These are phyloP conservation scores for Ocimum tenuiflorum DNA, from an alignment of 257 asterid species.

Conservation along the genomic window DNA sequence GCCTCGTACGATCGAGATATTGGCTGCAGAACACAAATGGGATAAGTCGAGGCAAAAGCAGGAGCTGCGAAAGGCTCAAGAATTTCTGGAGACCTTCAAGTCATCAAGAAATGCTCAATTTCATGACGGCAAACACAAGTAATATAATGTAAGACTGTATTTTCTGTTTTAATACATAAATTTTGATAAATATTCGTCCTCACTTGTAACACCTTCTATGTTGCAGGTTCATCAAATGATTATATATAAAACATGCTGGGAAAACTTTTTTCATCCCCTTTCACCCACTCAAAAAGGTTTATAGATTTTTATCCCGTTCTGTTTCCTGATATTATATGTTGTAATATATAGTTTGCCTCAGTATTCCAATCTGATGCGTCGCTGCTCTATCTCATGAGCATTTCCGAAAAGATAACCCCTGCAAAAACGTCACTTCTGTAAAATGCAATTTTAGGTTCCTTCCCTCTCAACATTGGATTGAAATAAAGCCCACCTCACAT, in stretches of 20 bases:
- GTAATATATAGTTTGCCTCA: neutral
- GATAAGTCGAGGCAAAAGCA: conserved; percentile 67
- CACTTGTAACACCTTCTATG: neutral
- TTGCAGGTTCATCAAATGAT: conserved; percentile 28
- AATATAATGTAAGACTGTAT: conserved; percentile 26
- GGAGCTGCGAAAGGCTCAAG: conserved; percentile 51
- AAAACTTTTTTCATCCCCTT: neutral
- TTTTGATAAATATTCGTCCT: neutral
- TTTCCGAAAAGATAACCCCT: too few species aligned
- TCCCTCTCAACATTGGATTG: neutral
- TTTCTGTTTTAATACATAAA: neutral
- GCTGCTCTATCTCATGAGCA: neutral
- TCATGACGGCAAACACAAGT: conserved; percentile 82
- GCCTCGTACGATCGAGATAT: conserved; percentile 67
- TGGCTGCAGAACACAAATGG: conserved; percentile 86
- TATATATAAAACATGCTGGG: neutral
- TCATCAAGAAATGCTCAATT: conserved; percentile 88
- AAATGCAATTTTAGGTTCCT: neutral
- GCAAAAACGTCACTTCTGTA: neutral
- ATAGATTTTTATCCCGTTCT: conserved; percentile 6
- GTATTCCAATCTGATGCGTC: neutral
- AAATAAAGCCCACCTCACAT: conserved; percentile 8
- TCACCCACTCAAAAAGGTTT: conserved; percentile 14
- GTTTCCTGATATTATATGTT: neutral
- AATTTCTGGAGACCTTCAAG: conserved; percentile 86